These are phyloP conservation scores for Sextonia rubra DNA, from an alignment of 164 flowering plant genomes.

Conservation along the genomic window DNA sequence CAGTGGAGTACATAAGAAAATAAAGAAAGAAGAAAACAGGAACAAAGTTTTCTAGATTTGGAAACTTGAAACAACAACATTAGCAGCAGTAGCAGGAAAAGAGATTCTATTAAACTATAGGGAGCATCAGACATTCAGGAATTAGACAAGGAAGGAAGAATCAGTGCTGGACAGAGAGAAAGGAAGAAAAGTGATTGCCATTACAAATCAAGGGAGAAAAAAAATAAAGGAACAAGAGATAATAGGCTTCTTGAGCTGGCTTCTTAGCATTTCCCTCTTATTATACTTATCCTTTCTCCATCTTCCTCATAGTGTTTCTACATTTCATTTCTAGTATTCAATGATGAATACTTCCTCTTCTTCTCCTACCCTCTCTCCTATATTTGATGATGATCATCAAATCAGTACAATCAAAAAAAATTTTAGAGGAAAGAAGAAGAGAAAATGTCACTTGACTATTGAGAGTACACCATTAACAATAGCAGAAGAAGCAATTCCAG, in stretches of 20 bases:
- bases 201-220: neutral
- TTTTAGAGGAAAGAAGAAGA: too few species aligned
- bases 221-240: neutral
- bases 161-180: neutral
- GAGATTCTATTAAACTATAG: too few species aligned
- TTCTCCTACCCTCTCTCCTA: too few species aligned
- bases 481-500: neutral
- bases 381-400: too few species aligned
- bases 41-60: too few species aligned
- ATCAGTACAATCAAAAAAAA: neutral
- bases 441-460: too few species aligned
- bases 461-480: too few species aligned
- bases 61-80: too few species aligned
- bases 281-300: neutral
- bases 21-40: too few species aligned
- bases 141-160: neutral
- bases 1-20: too few species aligned
- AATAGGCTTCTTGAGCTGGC: neutral
- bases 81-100: too few species aligned
- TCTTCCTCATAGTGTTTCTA: neutral
- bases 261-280: neutral
- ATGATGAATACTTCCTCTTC: too few species aligned
- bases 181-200: neutral
- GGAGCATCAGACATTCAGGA: neutral
- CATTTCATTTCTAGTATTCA: neutral